These are phyloP conservation scores for Nicotiana rustica DNA, from an alignment of 305 asterid species.

Conservation along the genomic window DNA sequence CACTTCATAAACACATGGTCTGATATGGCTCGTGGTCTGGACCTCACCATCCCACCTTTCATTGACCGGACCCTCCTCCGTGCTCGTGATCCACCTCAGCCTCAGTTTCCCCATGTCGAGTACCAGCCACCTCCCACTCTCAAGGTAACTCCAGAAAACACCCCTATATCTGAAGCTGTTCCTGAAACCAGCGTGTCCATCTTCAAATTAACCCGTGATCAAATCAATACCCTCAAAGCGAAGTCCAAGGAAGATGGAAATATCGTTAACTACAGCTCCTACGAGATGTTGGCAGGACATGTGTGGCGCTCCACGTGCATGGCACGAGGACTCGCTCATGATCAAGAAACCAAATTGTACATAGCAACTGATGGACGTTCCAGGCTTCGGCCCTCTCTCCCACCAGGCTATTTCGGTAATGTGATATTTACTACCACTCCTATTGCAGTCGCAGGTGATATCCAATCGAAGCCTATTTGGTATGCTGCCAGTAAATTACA, in stretches of 20 bases:
- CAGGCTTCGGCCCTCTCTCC: constrained; percentile 71
- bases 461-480: constrained; percentile 73
- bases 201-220: constrained; percentile 69
- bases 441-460: constrained; percentile 67
- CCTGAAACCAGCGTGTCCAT: constrained; percentile 61
- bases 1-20: constrained; percentile 94
- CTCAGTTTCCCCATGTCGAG: constrained; percentile 79
- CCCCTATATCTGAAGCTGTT: constrained; percentile 27
- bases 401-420: constrained; percentile 83
- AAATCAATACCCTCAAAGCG: constrained; percentile 69
- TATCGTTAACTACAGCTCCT: constrained; percentile 70
- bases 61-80: constrained; percentile 82
- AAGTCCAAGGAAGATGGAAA: constrained; percentile 78
- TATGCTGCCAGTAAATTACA: constrained; percentile 78
- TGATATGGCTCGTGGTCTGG: constrained; percentile 80
- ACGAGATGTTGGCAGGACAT: constrained; percentile 88
- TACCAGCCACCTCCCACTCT: constrained; percentile 84
- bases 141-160: constrained; percentile 35
- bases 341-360: constrained; percentile 77
- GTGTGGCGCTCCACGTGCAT: constrained; percentile 76
- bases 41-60: constrained; percentile 66
- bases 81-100: constrained; percentile 78
- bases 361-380: constrained; percentile 88
- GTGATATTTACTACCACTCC: constrained; percentile 94
- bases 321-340: constrained; percentile 71